Conservation (phyloP, 257 asterid species). For the Gentiana dahurica region DNA sequence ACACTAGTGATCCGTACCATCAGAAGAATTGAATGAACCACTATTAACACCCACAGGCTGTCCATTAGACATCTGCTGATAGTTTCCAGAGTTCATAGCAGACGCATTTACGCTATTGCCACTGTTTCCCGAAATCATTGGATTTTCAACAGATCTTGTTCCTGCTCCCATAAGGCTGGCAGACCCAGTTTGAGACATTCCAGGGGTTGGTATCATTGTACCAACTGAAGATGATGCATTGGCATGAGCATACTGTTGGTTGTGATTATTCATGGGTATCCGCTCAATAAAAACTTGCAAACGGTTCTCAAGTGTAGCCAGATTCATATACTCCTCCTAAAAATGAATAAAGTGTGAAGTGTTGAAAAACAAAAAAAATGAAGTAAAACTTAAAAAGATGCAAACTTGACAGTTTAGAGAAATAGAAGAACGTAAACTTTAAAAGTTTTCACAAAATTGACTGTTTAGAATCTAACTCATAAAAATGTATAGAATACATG, state of each 20-base stretch:
- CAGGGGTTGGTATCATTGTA: slow-evolving; percentile 98
- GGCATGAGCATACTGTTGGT: slow-evolving; percentile 51
- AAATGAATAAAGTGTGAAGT: slow-evolving; percentile 7
- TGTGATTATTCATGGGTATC: slow-evolving; percentile 44
- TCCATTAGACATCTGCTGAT: slow-evolving; percentile 45
- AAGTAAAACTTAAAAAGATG: no score
- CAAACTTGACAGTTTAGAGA: no score
- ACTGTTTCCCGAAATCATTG: slow-evolving; percentile 36
- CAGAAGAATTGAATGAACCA: slow-evolving; percentile 43
- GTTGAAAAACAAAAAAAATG: neutral
- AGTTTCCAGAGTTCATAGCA: slow-evolving; percentile 46
- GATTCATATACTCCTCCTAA: slow-evolving; percentile 83
- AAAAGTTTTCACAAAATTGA: no score
- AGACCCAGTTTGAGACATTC: slow-evolving; percentile 65
- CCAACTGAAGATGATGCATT: slow-evolving; percentile 61
- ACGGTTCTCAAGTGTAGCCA: slow-evolving; percentile 66
- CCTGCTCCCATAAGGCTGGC: slow-evolving; percentile 41
- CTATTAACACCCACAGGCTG: slow-evolving; percentile 38
- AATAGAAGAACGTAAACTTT: no score
- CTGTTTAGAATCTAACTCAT: no score
- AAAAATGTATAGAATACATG: no score
- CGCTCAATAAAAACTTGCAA: slow-evolving; percentile 46
- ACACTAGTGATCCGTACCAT: slow-evolving; percentile 24
- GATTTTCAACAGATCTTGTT: slow-evolving; percentile 46
- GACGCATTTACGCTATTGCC: slow-evolving; percentile 46